These are phyloP conservation scores for Yarrowia galli DNA, from an alignment of 1,139 yeast species.

Conservation along the genomic window DNA sequence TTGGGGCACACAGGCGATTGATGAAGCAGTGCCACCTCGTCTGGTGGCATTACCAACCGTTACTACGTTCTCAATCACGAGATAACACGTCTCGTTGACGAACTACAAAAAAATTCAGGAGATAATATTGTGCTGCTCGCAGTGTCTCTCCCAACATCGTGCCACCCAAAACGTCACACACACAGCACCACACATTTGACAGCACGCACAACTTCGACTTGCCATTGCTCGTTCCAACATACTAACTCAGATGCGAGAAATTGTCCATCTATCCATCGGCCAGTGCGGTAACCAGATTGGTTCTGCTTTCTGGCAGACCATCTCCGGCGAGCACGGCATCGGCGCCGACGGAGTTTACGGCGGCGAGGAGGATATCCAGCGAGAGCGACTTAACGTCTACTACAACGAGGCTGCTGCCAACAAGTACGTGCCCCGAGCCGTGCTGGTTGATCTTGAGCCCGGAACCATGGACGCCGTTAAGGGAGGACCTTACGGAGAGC, in stretches of 20 bases:
- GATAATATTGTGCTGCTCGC: conserved; percentile 9
- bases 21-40: no score
- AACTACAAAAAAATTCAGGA: conserved; percentile 11
- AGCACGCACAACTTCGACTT: no score
- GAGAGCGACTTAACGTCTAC: conserved; percentile 49
- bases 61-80: neutral
- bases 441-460: conserved; percentile 57
- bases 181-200: neutral
- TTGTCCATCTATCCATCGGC: conserved; percentile 40
- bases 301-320: conserved; percentile 74
- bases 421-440: conserved; percentile 58
- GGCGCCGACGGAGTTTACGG: conserved; percentile 58
- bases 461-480: conserved; percentile 57
- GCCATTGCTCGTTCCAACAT: no score
- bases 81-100: neutral
- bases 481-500: conserved; percentile 54
- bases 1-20: neutral
- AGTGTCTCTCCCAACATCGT: conserved; percentile 7
- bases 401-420: conserved; percentile 51
- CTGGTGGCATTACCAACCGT: neutral
- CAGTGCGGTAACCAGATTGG: conserved; percentile 67
- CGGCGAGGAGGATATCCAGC: conserved; percentile 49
- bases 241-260: conserved; percentile 39
- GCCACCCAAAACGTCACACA: neutral
- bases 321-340: conserved; percentile 70